Conservation (phyloP, 2,329 filamentous ascomycete species). For the Cladosporium austrohemisphaericum region DNA sequence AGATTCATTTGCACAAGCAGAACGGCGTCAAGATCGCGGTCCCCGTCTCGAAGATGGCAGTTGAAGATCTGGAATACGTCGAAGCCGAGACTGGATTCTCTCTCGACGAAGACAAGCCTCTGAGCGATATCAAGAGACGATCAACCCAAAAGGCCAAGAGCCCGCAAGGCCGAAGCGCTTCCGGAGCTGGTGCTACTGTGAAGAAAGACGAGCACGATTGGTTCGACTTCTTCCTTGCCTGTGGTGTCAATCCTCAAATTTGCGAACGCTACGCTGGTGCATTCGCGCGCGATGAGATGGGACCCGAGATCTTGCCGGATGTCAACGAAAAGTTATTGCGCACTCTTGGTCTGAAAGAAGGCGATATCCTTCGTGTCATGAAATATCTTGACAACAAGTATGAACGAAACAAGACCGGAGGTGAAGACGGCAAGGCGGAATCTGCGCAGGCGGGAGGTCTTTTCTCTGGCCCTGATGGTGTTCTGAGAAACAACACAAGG, state of each 20-base stretch:
- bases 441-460: conserved; percentile 57
- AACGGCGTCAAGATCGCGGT: conserved; percentile 99
- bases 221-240: conserved; percentile 97
- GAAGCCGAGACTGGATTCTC: conserved; percentile 83
- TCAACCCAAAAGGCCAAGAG: conserved; percentile 48
- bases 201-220: conserved; percentile 85
- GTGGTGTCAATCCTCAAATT: conserved; percentile 85
- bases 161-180: conserved; percentile 14
- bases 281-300: conserved; percentile 90
- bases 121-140: conserved; percentile 70
- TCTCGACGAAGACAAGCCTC: conserved; percentile 84
- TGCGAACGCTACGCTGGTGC: conserved; percentile 92
- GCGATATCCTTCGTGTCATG: conserved; percentile 94
- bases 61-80: conserved; percentile 91
- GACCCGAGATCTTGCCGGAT: conserved; percentile 85
- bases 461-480: conserved; percentile 90
- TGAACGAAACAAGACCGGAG: conserved; percentile 57
- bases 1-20: conserved; percentile 95
- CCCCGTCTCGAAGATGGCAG: conserved; percentile 90
- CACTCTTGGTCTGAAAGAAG: conserved; percentile 88
- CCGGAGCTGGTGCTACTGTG: conserved; percentile 58
- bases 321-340: conserved; percentile 79
- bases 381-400: conserved; percentile 80
- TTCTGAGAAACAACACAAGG: conserved; percentile 87
- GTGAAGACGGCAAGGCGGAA: conserved; percentile 35